Conservation (phyloP, 148 eudicot genomes). For the Gaultheria prostrata region DNA sequence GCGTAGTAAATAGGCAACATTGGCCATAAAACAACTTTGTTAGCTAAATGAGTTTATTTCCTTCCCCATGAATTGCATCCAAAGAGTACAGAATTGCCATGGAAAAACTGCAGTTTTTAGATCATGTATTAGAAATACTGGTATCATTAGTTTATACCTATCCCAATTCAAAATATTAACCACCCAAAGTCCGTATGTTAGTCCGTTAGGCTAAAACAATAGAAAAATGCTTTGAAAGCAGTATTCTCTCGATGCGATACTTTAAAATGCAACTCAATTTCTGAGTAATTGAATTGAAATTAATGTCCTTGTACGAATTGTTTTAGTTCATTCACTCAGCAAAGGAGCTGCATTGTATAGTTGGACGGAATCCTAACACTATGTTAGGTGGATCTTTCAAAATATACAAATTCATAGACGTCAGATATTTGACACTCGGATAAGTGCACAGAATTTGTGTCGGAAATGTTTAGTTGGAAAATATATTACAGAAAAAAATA, state of each 20-base stretch:
- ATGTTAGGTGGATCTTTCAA: not conserved
- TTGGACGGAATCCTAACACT: not conserved
- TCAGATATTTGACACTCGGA: not conserved
- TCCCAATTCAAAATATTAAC: not conserved
- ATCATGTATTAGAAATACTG: not conserved
- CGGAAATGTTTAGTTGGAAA: not conserved
- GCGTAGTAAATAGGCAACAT: not conserved
- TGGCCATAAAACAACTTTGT: not conserved
- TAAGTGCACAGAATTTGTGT: not conserved
- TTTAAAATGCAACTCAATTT: not conserved
- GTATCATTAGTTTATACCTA: not conserved
- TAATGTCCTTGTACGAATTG: not conserved
- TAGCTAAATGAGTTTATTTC: not conserved
- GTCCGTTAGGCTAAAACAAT: not conserved
- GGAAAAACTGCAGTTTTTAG: constrained; percentile 4
- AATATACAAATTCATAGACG: not conserved
- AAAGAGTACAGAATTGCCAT: not conserved
- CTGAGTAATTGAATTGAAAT: not conserved
- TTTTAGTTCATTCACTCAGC: not conserved
- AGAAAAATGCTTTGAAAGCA: not conserved
- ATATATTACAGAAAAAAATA: too few species aligned
- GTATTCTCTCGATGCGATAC: not conserved
- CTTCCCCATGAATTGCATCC: not conserved
- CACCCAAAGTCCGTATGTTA: not conserved
- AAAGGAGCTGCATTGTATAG: not conserved